Percentiles rank a stretch among this genome's conserved stretches.
Evolutionary conservation across 225 moss, liverwort and hornwort genomes (phyloP).

Genomic region (Neckera pumila): DNA sequence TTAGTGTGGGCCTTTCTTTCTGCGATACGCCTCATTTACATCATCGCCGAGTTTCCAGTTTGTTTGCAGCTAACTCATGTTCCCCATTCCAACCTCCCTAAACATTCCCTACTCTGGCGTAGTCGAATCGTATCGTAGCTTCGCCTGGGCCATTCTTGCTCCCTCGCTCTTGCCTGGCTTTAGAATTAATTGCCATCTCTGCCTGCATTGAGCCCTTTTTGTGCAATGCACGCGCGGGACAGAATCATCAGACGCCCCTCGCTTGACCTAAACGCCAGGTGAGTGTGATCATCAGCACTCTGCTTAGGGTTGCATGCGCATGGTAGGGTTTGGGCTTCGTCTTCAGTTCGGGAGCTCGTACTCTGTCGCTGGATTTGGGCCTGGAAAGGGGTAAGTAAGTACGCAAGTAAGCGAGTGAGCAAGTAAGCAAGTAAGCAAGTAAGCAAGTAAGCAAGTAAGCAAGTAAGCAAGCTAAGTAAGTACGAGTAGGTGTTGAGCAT

Average conservation of each 20-base stretch:
- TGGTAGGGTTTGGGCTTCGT: neutral
- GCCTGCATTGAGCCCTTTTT: neutral
- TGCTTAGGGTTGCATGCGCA: conserved; percentile 2
- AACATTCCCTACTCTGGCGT: neutral
- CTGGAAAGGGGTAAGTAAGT: neutral
- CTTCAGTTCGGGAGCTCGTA: neutral
- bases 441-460: neutral
- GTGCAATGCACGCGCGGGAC: neutral
- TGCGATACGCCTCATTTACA: neutral
- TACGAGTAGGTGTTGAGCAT: neutral
- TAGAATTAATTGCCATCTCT: neutral
- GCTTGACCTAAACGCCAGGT: conserved; percentile 9
- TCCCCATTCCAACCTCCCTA: too few species aligned
- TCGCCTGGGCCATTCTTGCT: neutral
- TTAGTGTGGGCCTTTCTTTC: neutral
- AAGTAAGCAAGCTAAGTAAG: neutral
- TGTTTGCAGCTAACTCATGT: neutral
- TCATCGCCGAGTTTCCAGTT: neutral
- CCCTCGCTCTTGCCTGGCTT: neutral
- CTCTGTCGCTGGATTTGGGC: neutral
- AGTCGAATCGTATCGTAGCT: neutral
- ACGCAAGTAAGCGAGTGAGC: neutral
- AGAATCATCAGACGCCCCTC: neutral
- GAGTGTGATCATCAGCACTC: neutral
- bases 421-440: neutral